A percentile compares a stretch with the other conserved stretches of the same genome.
Conservation (phyloP, 176 grass and related monocot species). For the Juncus effusus region DNA sequence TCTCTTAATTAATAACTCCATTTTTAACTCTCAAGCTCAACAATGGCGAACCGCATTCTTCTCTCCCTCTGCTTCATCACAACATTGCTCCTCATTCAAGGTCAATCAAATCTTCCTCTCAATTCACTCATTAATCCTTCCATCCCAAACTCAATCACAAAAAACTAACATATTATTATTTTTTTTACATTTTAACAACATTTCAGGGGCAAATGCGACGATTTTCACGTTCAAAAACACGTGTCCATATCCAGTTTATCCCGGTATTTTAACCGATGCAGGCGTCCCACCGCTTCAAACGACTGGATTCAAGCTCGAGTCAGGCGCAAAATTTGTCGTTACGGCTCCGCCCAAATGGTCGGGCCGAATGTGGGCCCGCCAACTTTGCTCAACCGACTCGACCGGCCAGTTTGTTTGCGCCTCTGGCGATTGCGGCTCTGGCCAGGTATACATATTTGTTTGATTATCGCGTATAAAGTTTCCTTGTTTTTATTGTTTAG, state of each 20-base stretch:
- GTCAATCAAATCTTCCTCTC: no score
- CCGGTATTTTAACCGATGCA: constrained; percentile 26
- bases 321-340: background rate
- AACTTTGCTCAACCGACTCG: constrained; percentile 23
- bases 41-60: no score
- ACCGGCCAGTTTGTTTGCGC: constrained; percentile 36
- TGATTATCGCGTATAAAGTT: background rate
- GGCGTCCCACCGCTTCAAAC: constrained; percentile 16
- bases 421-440: constrained; percentile 34
- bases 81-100: no score
- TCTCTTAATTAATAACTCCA: no score
- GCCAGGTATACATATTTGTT: background rate
- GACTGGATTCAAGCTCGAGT: constrained; percentile 35
- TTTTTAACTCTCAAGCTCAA: no score
- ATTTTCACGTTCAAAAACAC: constrained; percentile 45
- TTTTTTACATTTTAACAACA: background rate
- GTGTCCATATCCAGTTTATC: constrained; percentile 41
- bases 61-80: no score
- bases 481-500: no score
- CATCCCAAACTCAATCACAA: no score
- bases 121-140: no score
- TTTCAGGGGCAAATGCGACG: constrained; percentile 20
- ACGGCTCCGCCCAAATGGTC: constrained; percentile 33
- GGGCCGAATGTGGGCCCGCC: constrained; percentile 48
- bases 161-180: background rate